A percentile compares a stretch with the other conserved stretches of the same genome.
These are phyloP conservation scores for Madurella mycetomatis DNA, from an alignment of 2,329 filamentous ascomycete genomes.

Conservation along the genomic window DNA sequence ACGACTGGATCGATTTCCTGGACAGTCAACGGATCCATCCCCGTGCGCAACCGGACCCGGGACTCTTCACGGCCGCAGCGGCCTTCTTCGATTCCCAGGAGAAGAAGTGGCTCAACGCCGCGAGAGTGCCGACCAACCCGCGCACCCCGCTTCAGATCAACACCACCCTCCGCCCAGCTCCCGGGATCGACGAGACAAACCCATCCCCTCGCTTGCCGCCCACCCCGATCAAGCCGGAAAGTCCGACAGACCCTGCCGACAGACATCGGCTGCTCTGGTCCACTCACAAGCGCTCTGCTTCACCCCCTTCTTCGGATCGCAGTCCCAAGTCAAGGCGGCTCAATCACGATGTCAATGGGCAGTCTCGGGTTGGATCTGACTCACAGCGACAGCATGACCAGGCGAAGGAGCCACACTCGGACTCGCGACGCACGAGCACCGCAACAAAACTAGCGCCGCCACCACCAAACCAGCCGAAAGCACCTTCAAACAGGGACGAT, in stretches of 20 bases:
- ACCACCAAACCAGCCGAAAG: neutral
- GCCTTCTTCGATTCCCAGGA: conserved; percentile 14
- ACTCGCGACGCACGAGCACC: neutral
- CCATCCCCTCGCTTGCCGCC: neutral
- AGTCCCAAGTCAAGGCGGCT: conserved; percentile 7
- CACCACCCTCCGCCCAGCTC: neutral
- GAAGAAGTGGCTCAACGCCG: conserved; percentile 16
- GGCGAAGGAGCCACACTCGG: neutral
- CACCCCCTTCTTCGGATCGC: conserved; percentile 2
- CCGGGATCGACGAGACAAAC: neutral
- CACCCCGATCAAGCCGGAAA: conserved; percentile 9
- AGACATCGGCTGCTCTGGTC: neutral
- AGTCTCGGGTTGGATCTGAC: neutral
- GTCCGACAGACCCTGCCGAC: neutral
- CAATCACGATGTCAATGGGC: neutral
- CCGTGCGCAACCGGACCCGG: neutral
- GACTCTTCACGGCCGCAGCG: conserved; percentile 5
- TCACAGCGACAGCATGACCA: conserved; percentile 6
- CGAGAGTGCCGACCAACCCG: conserved; percentile 9
- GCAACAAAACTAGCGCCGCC: neutral
- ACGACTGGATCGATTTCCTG: conserved; percentile 23
- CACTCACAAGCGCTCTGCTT: conserved; percentile 18
- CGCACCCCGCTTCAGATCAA: neutral
- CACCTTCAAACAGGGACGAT: neutral
- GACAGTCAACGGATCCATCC: conserved; percentile 4